phyloP scores from a whole-genome alignment of 1,139 yeast species.

The Sugiyamaella sp. region DNA sequence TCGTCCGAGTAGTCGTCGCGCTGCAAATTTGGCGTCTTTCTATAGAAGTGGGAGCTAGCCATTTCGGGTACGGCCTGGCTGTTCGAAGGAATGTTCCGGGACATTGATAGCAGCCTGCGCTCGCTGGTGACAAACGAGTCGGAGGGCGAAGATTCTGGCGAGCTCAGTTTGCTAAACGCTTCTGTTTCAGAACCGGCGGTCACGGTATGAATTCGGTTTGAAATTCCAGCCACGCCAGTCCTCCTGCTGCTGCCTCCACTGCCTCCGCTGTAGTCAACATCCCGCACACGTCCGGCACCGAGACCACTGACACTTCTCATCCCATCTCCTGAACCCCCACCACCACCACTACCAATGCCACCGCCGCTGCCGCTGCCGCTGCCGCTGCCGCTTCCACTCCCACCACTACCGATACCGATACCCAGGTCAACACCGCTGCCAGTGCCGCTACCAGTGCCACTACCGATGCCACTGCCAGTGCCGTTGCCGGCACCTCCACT shows the following conservation, averaged over 20 bases:
- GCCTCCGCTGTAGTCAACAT: too few species aligned
- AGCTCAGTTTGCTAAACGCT: conserved; percentile 6
- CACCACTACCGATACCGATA: too few species aligned
- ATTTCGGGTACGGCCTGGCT: conserved; percentile 4
- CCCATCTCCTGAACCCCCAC: neutral
- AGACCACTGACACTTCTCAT: neutral
- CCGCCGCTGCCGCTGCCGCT: conserved; percentile 6
- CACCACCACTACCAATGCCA: conserved; percentile 7
- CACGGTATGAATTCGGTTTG: neutral
- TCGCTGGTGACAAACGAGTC: conserved; percentile 3
- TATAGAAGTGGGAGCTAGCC: conserved; percentile 10
- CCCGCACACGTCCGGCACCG: too few species aligned
- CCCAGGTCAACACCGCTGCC: too few species aligned
- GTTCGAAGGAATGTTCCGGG: conserved; percentile 7
- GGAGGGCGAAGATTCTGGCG: conserved; percentile 15
- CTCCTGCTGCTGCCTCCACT: neutral
- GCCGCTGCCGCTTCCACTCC: conserved; percentile 12
- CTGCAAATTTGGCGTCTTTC: neutral
- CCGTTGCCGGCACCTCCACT: conserved; percentile 13
- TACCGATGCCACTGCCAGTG: conserved; percentile 6
- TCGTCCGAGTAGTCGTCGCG: conserved; percentile 16
- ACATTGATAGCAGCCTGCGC: conserved; percentile 5
- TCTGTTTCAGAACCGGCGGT: neutral
- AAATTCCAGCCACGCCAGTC: neutral
- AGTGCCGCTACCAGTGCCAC: conserved; percentile 6